These are phyloP conservation scores for Zygotorulaspora florentina DNA, from an alignment of 805 yeast species.

Conservation along the genomic window DNA sequence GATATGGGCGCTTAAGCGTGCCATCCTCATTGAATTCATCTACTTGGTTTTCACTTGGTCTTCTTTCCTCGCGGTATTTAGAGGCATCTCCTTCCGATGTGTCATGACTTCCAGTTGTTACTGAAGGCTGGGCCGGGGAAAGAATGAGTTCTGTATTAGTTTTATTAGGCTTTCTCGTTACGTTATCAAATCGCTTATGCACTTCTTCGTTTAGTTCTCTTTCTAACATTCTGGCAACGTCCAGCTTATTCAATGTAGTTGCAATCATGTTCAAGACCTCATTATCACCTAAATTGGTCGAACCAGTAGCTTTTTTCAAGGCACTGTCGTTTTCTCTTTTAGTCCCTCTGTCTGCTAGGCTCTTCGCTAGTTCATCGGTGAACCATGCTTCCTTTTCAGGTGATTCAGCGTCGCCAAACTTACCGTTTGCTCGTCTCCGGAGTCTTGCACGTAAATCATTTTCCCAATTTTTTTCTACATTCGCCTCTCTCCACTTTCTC, in stretches of 20 bases:
- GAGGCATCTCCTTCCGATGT: no score
- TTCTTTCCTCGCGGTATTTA: constrained; percentile 1
- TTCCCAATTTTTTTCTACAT: constrained; percentile 77
- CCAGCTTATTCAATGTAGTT: constrained; percentile 22
- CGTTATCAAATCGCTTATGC: neutral
- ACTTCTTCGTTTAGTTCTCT: constrained; percentile 23
- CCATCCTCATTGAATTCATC: constrained; percentile 12
- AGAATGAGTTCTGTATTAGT: no score
- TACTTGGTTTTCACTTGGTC: neutral
- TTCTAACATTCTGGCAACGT: constrained; percentile 30
- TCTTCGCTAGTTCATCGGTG: constrained; percentile 60
- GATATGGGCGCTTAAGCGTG: constrained; percentile 12
- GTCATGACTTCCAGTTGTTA: no score
- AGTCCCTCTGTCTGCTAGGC: constrained; percentile 30
- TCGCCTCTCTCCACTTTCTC: constrained; percentile 43
- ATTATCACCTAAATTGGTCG: constrained; percentile 25
- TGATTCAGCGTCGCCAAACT: constrained; percentile 61
- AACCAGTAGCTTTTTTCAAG: constrained; percentile 9
- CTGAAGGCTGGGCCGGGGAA: no score
- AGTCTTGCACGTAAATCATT: constrained; percentile 80
- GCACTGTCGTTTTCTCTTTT: constrained; percentile 2
- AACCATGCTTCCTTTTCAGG: constrained; percentile 65
- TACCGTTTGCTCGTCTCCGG: constrained; percentile 59
- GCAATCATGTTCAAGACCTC: constrained; percentile 33
- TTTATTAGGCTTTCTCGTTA: neutral